Conservation (phyloP, 1,139 yeast genomes). For the Taphrina deformans region DNA sequence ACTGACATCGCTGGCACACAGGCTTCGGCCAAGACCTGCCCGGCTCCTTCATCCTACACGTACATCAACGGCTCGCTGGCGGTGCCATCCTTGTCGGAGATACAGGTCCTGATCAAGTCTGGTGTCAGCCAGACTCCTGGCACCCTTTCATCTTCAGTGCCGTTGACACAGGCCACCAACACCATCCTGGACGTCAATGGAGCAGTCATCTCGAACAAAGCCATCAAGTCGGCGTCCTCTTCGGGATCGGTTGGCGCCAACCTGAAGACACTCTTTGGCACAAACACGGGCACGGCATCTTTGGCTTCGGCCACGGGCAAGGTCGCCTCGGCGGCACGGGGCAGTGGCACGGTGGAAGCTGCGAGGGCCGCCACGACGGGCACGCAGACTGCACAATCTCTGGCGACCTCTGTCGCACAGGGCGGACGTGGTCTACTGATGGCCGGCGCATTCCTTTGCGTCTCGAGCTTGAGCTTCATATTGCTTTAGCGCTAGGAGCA, state of each 20-base stretch:
- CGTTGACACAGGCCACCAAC: slow-evolving; percentile 48
- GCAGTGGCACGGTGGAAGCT: not conserved
- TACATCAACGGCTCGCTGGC: slow-evolving; percentile 43
- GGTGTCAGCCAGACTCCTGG: slow-evolving; percentile 25
- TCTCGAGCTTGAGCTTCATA: not conserved
- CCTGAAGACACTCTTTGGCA: slow-evolving; percentile 15
- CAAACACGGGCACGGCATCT: slow-evolving; percentile 23
- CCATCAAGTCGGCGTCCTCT: slow-evolving; percentile 18
- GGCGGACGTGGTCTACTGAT: not conserved
- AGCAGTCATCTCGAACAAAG: slow-evolving; percentile 51
- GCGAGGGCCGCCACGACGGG: not conserved
- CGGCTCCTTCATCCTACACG: slow-evolving; percentile 41
- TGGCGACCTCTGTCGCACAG: not conserved
- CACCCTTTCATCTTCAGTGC: slow-evolving; percentile 46
- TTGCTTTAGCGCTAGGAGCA: not conserved
- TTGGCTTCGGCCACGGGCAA: slow-evolving; percentile 5
- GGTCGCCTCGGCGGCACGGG: not conserved
- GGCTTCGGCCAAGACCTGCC: slow-evolving; percentile 41
- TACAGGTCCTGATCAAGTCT: slow-evolving; percentile 7
- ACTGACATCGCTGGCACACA: slow-evolving; percentile 38
- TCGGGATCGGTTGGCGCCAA: slow-evolving; percentile 12
- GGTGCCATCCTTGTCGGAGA: slow-evolving; percentile 42
- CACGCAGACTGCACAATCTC: not conserved
- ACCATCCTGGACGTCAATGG: slow-evolving; percentile 55
- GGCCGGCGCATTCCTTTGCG: not conserved